These are phyloP conservation scores for Juncus effusus DNA, from an alignment of 176 grass and related monocot genomes.

Conservation along the genomic window DNA sequence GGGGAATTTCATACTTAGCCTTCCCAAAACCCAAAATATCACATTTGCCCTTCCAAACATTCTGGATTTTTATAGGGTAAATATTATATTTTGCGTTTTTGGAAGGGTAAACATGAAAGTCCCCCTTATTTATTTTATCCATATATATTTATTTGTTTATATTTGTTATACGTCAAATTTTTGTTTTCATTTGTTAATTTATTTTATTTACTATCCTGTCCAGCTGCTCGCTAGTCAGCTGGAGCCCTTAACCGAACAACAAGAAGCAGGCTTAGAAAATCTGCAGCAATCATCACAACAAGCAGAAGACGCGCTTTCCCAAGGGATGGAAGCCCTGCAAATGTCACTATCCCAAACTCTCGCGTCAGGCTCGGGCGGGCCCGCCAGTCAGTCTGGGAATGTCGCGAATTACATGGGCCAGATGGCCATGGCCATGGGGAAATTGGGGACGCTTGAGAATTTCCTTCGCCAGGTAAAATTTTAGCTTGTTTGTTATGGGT, in stretches of 20 bases:
- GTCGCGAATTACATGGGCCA: constrained; percentile 96
- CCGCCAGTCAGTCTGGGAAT: constrained; percentile 53
- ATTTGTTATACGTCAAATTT: no score
- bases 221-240: constrained; percentile 72
- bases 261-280: constrained; percentile 69
- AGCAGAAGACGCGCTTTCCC: constrained; percentile 84
- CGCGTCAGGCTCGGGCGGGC: constrained; percentile 57
- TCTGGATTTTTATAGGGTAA: no score
- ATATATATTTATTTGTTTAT: background rate
- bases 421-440: constrained; percentile 97
- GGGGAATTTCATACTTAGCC: no score
- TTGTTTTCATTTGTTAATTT: no score
- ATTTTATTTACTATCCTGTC: constrained; percentile 10
- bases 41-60: no score
- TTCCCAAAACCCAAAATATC: no score
- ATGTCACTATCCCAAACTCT: constrained; percentile 80
- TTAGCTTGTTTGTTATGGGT: no score
- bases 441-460: constrained; percentile 82
- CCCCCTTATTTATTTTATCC: no score
- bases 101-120: no score
- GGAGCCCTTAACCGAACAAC: constrained; percentile 79
- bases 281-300: constrained; percentile 83
- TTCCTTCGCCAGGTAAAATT: constrained; percentile 69
- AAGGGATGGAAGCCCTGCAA: constrained; percentile 92
- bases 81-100: no score